phyloP scores from a whole-genome alignment of 495 filamentous ascomycete species.

The Neurospora pannonica region DNA sequence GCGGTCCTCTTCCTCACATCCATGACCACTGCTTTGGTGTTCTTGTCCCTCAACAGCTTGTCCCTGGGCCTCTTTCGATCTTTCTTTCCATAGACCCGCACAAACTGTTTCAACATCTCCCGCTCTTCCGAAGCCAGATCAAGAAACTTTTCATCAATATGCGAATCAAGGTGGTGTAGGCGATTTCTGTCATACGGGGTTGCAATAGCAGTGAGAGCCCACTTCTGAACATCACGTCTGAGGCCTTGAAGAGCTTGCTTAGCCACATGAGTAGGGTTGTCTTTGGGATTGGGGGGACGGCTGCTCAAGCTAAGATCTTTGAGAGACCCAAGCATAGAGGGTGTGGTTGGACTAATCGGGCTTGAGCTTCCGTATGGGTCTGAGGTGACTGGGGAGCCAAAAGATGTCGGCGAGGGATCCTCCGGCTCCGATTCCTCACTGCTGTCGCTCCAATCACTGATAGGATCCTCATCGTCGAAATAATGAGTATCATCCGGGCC shows the following conservation, averaged over 20 bases:
- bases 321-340: neutral
- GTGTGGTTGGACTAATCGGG: neutral
- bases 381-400: neutral
- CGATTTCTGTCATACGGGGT: conserved; percentile 33
- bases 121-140: conserved; percentile 16
- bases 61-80: conserved; percentile 60
- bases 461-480: conserved; percentile 72
- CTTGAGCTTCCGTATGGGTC: neutral
- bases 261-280: neutral
- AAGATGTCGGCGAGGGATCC: neutral
- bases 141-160: conserved; percentile 29
- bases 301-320: neutral
- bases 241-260: conserved; percentile 18
- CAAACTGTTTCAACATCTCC: conserved; percentile 29
- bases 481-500: conserved; percentile 77
- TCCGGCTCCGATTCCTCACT: conserved; percentile 32
- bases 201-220: conserved; percentile 31
- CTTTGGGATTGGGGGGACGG: neutral
- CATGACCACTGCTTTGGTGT: conserved; percentile 52
- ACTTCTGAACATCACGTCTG: conserved; percentile 26
- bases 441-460: conserved; percentile 44
- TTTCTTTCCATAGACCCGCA: conserved; percentile 6
- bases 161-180: conserved; percentile 34
- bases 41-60: conserved; percentile 63
- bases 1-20: conserved; percentile 71